Conservation (phyloP, 129 eudicot species). For the Heracleum sosnowskyi region DNA sequence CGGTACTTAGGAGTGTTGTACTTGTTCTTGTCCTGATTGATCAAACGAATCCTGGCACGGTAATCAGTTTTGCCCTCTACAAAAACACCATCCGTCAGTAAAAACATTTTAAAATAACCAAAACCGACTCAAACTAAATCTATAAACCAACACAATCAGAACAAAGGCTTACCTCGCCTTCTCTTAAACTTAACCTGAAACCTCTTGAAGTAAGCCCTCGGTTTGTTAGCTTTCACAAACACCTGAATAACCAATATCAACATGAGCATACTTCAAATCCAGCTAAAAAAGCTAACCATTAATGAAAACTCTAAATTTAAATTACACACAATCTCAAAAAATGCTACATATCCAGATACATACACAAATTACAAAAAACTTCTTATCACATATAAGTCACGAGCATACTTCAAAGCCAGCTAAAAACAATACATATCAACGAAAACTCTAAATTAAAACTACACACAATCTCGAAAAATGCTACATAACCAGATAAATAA, state of each 20-base stretch:
- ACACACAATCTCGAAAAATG: too few species aligned
- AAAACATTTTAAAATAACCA: background rate
- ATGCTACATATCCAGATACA: too few species aligned
- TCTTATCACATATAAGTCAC: too few species aligned
- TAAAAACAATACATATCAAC: too few species aligned
- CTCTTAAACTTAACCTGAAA: slow-evolving; percentile 86
- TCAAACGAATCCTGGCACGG: slow-evolving; percentile 78
- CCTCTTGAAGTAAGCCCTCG: slow-evolving; percentile 66
- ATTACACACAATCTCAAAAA: too few species aligned
- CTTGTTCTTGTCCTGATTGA: slow-evolving; percentile 89
- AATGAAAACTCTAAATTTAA: background rate
- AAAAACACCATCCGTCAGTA: background rate
- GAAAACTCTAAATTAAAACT: too few species aligned
- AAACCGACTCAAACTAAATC: background rate
- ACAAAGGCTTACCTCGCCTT: slow-evolving; percentile 96
- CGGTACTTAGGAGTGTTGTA: slow-evolving; percentile 91
- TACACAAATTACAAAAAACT: too few species aligned
- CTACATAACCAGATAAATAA: too few species aligned
- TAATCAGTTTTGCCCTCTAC: slow-evolving; percentile 95
- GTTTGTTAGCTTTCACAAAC: slow-evolving; percentile 43
- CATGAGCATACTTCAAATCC: background rate
- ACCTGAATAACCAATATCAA: slow-evolving; percentile 15
- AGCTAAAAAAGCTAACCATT: too few species aligned
- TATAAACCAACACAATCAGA: background rate
- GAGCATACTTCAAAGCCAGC: too few species aligned